Evolutionary conservation across 1,284 basidiomycete species (phyloP).

Genomic region (Heterobasidion irregulare): DNA sequence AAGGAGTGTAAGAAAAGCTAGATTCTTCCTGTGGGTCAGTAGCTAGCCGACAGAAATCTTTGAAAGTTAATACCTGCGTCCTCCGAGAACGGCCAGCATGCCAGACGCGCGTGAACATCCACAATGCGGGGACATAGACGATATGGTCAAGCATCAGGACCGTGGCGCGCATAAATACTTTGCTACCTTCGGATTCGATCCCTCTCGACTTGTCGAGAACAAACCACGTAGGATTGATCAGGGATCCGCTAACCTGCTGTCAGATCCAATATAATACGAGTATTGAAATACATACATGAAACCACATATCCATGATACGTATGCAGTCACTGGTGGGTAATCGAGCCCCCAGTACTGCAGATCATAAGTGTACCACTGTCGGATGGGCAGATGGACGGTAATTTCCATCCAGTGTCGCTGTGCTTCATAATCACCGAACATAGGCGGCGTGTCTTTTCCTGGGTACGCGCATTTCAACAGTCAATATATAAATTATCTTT

Average conservation of each 20-base stretch:
- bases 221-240: constrained; percentile 70
- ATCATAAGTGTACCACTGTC: constrained; percentile 83
- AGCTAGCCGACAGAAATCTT: background rate
- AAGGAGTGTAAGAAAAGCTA: constrained; percentile 66
- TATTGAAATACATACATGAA: constrained; percentile 39
- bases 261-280: background rate
- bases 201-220: constrained; percentile 72
- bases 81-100: constrained; percentile 56
- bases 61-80: constrained; percentile 49
- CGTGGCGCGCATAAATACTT: constrained; percentile 74
- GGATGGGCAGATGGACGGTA: constrained; percentile 66
- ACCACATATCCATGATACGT: constrained; percentile 77
- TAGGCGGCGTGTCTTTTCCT: constrained; percentile 69
- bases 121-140: constrained; percentile 70
- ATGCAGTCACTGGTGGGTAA: constrained; percentile 89
- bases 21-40: constrained; percentile 38
- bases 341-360: constrained; percentile 88
- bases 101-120: constrained; percentile 57
- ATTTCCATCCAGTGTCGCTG: constrained; percentile 95
- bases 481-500: background rate
- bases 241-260: constrained; percentile 42
- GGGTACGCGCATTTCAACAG: background rate
- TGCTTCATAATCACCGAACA: constrained; percentile 91
- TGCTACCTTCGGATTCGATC: constrained; percentile 58
- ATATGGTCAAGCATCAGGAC: constrained; percentile 67